Evolutionary conservation across 2,329 filamentous ascomycete species (phyloP), one percentile per base, ranked within the genome.

Genomic region (Metarhizium album): DNA sequence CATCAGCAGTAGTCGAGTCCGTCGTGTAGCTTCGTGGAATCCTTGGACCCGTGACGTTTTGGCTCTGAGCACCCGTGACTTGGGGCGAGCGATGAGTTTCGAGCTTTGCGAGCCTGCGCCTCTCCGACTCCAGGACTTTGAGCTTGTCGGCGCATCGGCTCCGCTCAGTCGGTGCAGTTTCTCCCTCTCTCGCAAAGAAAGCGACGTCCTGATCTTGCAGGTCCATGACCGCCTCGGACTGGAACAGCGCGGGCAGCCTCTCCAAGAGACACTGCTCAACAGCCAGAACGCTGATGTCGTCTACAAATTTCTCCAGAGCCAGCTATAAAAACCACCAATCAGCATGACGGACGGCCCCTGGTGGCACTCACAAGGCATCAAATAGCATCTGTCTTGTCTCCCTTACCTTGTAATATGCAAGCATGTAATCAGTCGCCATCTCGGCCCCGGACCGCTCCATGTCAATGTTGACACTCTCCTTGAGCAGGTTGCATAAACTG

Each of bases 401-500:
- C 1, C 31, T 48, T 46, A 64, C 70, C 59, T 72, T 62, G 49
- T 73, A 74, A 49, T 70, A 74, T 0, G 69, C 68, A 33, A 66
- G 57, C 55, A 71, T 61, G 18, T 59, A 66, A 46, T 71, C 68
- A 1, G 71, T 46, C 1, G 53, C 55, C 11, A 53, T n/a, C 31
- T 53, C 49, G 16, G 48, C 51, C 11, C 37, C 49, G 13, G 42
- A 49, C 1, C 16, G 22, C 14, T 49, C 47, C 52, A 53, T 52
- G 13, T 53, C 43, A 4, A 35, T 13, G 6, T 52, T 46, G 2
- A 31, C 45, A 9, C 24, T 8, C 11, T 37, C 11, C 5, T 29
- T n/a, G 8, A 53, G 9, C 23, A 3, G n/a, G 1, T 49, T 14
- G n/a, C 45, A 29, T 1, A 52, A 4, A 7, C 4, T 3, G 7